A percentile compares a stretch with the other conserved stretches of the same genome.
phyloP scores from a whole-genome alignment of 2,329 filamentous ascomycete species.

The Epichloe coenophiala region DNA sequence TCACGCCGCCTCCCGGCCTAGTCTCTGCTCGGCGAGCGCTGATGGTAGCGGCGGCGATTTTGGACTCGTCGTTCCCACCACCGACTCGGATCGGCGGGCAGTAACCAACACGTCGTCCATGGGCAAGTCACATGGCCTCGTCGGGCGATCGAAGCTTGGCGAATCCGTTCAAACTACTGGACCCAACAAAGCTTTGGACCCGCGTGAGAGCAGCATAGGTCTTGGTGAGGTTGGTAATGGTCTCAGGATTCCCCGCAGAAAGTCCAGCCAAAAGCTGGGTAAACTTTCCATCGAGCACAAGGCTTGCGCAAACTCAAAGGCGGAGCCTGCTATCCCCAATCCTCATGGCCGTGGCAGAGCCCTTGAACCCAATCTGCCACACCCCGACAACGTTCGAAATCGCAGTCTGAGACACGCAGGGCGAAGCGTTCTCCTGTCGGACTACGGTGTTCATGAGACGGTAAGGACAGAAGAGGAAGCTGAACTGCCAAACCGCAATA shows the following conservation, averaged over 20 bases:
- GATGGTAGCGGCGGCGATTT: constrained; percentile 5
- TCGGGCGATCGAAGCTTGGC: not conserved
- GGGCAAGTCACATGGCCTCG: not conserved
- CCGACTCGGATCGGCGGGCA: not conserved
- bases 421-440: not conserved
- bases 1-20: not conserved
- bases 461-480: constrained; percentile 11
- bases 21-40: constrained; percentile 3
- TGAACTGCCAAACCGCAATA: constrained; percentile 13
- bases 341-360: not conserved
- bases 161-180: not conserved
- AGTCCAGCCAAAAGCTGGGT: constrained; percentile 7
- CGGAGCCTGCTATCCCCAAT: not conserved
- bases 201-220: not conserved
- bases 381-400: not conserved
- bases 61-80: not conserved
- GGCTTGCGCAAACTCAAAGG: not conserved
- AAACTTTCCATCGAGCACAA: not conserved
- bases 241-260: constrained; percentile 4
- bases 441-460: not conserved
- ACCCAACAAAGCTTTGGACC: not conserved
- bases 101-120: not conserved
- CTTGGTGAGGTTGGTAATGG: not conserved
- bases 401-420: not conserved
- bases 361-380: not conserved